A percentile compares a stretch with the other conserved stretches of the same genome.
Conservation (phyloP, 23 red algal genomes). For the Gracilaria domingensis region DNA sequence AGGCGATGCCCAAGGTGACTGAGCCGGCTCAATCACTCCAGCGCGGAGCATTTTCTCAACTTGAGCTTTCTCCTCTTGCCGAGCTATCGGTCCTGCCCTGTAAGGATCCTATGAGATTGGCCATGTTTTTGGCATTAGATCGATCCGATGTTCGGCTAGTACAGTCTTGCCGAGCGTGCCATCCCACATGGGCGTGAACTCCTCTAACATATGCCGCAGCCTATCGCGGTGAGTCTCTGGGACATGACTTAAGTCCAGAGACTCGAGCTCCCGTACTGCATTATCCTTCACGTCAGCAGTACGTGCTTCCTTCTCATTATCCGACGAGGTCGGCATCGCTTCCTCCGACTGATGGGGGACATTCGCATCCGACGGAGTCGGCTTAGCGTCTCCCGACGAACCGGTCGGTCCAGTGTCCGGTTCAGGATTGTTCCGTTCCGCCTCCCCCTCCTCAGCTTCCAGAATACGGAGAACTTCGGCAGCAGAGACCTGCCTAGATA, state of each 20-base stretch:
- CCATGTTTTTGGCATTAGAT: background rate
- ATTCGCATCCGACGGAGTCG: too few species aligned
- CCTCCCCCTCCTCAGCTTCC: too few species aligned
- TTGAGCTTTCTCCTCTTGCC: background rate
- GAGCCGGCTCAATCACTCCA: constrained; percentile 11
- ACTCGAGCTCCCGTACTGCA: too few species aligned
- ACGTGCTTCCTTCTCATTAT: too few species aligned
- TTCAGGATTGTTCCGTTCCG: too few species aligned
- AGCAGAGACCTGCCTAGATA: background rate
- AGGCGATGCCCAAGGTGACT: background rate
- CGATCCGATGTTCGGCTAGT: background rate
- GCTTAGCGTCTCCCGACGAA: too few species aligned
- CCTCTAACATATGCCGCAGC: background rate
- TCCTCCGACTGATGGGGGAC: too few species aligned
- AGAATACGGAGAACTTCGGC: background rate
- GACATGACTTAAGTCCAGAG: too few species aligned
- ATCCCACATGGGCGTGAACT: constrained; percentile 26
- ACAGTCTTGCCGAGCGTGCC: background rate
- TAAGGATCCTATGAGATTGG: background rate
- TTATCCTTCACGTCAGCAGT: too few species aligned
- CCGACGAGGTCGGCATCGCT: too few species aligned
- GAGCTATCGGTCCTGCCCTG: background rate
- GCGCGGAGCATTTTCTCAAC: background rate
- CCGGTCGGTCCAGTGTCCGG: too few species aligned
- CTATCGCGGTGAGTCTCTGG: background rate